Base-by-base conservation (phyloP, 768 basidiomycete genomes). In the Rhodotorula toruloides region DNA sequence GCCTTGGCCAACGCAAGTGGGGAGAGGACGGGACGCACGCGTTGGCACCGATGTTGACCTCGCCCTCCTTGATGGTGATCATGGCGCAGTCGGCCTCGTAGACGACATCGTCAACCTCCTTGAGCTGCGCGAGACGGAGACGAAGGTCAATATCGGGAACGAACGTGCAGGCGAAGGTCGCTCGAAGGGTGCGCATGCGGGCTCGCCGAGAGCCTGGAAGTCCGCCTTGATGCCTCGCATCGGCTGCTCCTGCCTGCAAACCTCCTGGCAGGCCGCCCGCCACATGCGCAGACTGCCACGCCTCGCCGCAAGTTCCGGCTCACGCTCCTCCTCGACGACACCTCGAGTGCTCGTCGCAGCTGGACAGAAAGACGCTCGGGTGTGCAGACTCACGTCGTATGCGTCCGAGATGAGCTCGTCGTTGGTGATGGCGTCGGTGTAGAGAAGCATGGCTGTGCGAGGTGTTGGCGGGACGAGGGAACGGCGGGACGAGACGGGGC, bases 21-120 rank as follows among this genome's bases (percentile, higher is more conserved):
- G 46, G 37, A 61, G 58, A 64, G 32, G 50, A 29, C 37, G 43
- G 43, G 27, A 59, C 57, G 39, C 29, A 37, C 48, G 42, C 11
- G 37, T 58, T 74, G 82, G 69, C 65, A 87, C 93, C 96, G 76
- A 94, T 99, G 77, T 99, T 85, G 67, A 98, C 79, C 73, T 91
- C 86, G 61, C 90, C 91, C 9, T 81, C 78, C 50, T 63, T 58
- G 58, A 76, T 46, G 67, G 37, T 50, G 49, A 76, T 67, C 74
- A 76, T 74, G 19, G 32, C 19, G 61, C 59, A 61, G 64, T 76
- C 71, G 34, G 70, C 72, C 67, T 82, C 72, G 79, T 91, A 94
- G 76, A 98, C 85, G 59, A 97, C 88, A 78, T 97, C 96, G 76
- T 83, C 78, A 47, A 76, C 47, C 81, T 91, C 91, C 58, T 63